These are phyloP conservation scores for Trametes maxima DNA, from an alignment of 768 basidiomycete genomes.

Conservation along the genomic window DNA sequence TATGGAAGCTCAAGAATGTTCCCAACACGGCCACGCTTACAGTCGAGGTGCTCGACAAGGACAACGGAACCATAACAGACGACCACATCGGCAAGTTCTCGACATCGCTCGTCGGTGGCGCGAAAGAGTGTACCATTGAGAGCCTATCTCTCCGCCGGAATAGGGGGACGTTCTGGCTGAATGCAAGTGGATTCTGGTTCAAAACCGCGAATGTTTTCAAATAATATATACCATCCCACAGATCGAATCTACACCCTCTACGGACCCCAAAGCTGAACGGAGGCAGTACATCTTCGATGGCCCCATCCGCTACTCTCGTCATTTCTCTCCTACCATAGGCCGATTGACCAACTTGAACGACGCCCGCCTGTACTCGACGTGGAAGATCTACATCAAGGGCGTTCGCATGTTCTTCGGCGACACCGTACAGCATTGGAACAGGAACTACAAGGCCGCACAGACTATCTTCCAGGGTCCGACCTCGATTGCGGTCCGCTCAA, in stretches of 20 bases:
- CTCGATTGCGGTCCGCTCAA: slow-evolving; percentile 63
- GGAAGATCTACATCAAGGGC: slow-evolving; percentile 71
- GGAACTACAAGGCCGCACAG: slow-evolving; percentile 67
- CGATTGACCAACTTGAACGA: slow-evolving; percentile 61
- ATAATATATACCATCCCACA: slow-evolving; percentile 27
- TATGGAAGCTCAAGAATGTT: slow-evolving; percentile 74
- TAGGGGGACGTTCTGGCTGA: slow-evolving; percentile 69
- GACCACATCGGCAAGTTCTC: slow-evolving; percentile 67
- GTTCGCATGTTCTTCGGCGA: slow-evolving; percentile 62
- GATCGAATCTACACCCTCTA: slow-evolving; percentile 58
- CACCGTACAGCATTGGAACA: slow-evolving; percentile 66
- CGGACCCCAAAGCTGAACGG: slow-evolving; percentile 38
- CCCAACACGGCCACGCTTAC: slow-evolving; percentile 59
- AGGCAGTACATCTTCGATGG: slow-evolving; percentile 72
- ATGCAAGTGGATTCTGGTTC: slow-evolving; percentile 44
- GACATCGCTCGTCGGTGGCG: slow-evolving; percentile 53
- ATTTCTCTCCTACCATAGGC: slow-evolving; percentile 73
- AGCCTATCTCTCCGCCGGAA: slow-evolving; percentile 50
- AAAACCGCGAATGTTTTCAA: background rate
- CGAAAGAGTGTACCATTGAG: slow-evolving; percentile 66
- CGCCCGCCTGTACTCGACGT: slow-evolving; percentile 71
- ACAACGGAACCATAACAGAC: slow-evolving; percentile 57
- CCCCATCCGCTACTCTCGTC: slow-evolving; percentile 69
- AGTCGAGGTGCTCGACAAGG: slow-evolving; percentile 72
- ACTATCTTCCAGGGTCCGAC: slow-evolving; percentile 67